phyloP scores from a whole-genome alignment of 1,284 basidiomycete genomes.

The Leccinum pachyderme region DNA sequence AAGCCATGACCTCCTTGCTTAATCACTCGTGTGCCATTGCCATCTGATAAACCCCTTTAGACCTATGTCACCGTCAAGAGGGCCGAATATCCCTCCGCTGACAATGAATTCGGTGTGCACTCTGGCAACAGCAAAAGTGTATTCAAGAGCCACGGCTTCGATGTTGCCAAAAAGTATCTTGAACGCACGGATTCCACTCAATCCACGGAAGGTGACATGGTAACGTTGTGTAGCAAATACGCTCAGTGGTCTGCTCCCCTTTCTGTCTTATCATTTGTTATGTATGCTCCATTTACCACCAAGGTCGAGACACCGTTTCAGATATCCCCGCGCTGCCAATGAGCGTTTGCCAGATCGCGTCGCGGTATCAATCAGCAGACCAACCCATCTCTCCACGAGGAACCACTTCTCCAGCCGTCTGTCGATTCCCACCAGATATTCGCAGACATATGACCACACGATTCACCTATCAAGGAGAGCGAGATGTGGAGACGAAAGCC shows the following conservation, averaged over 20 bases:
- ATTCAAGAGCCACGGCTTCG: slow-evolving; percentile 29
- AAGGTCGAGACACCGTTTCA: slow-evolving; percentile 54
- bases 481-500: slow-evolving; percentile 39
- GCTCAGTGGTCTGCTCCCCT: slow-evolving; percentile 47
- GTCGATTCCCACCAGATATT: slow-evolving; percentile 24
- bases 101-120: slow-evolving; percentile 31
- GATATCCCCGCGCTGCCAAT: slow-evolving; percentile 60
- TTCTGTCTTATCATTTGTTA: background rate
- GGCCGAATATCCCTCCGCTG: slow-evolving; percentile 7
- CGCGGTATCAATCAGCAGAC: slow-evolving; percentile 52
- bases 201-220: slow-evolving; percentile 60
- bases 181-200: slow-evolving; percentile 49
- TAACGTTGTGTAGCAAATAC: slow-evolving; percentile 65
- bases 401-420: slow-evolving; percentile 33
- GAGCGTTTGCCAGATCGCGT: slow-evolving; percentile 64
- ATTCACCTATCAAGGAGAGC: slow-evolving; percentile 30
- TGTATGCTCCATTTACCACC: slow-evolving; percentile 4
- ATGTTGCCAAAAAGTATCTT: slow-evolving; percentile 29
- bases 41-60: slow-evolving; percentile 18
- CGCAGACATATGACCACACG: slow-evolving; percentile 6
- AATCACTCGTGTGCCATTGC: slow-evolving; percentile 15
- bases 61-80: slow-evolving; percentile 20
- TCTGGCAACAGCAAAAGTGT: slow-evolving; percentile 14
- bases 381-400: slow-evolving; percentile 36
- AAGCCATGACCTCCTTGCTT: slow-evolving; percentile 22